A percentile compares a stretch with the other conserved stretches of the same genome.
Evolutionary conservation across 345 rosid species (phyloP).

Genomic region (Geranium brycei): DNA sequence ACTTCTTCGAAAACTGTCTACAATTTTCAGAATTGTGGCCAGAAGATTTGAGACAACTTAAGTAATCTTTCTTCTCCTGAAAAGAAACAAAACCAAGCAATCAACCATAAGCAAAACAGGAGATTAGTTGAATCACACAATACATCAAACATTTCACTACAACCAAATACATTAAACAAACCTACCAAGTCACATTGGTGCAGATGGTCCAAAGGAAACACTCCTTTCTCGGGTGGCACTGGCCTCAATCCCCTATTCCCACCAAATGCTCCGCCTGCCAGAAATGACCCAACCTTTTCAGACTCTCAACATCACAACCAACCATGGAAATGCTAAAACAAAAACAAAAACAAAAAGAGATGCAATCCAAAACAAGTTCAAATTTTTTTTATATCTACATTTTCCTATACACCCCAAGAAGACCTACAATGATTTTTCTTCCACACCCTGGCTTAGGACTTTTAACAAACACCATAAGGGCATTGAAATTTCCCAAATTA

Average conservation of each 20-base stretch:
- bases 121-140: neutral
- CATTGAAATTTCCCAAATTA: neutral
- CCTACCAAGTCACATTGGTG: conserved; percentile 74
- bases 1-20: conserved; percentile 57
- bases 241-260: conserved; percentile 85
- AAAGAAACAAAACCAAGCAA: neutral
- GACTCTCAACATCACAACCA: neutral
- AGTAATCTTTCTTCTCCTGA: conserved; percentile 90
- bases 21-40: conserved; percentile 71
- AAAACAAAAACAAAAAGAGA: neutral
- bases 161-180: neutral
- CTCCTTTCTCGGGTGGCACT: conserved; percentile 87
- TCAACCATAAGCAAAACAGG: neutral
- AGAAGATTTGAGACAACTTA: conserved; percentile 65
- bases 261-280: conserved; percentile 88
- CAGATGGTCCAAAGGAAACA: conserved; percentile 85
- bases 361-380: too few species aligned
- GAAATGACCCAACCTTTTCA: neutral
- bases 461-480: neutral
- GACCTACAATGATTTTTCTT: neutral
- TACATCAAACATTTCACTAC: neutral
- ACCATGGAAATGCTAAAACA: neutral
- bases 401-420: neutral
- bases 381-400: neutral
- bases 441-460: neutral